phyloP scores from a whole-genome alignment of 2,329 filamentous ascomycete genomes.

The Sporothrix pseudoabietina region DNA sequence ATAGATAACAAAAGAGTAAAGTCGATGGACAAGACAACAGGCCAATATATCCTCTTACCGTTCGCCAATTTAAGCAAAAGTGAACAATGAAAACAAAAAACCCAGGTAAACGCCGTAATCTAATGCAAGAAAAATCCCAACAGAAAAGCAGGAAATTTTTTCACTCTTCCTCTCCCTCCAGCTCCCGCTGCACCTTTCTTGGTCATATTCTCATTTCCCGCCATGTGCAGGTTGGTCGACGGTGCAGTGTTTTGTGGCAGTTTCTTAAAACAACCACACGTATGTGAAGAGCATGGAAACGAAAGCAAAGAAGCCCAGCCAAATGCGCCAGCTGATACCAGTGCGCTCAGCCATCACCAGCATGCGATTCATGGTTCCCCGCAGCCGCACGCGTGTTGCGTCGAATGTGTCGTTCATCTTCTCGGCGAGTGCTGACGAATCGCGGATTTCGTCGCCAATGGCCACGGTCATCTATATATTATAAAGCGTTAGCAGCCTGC shows the following conservation, averaged over 20 bases:
- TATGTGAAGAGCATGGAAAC: conserved; percentile 85
- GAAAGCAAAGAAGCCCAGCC: conserved; percentile 84
- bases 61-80: not conserved
- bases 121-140: conserved; percentile 13
- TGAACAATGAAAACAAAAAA: conserved; percentile 3
- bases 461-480: conserved; percentile 76
- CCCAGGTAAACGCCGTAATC: conserved; percentile 15
- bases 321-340: conserved; percentile 94
- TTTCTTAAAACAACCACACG: conserved; percentile 81
- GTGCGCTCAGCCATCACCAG: conserved; percentile 90
- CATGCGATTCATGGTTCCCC: conserved; percentile 97
- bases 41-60: not conserved
- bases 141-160: not conserved
- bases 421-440: conserved; percentile 82
- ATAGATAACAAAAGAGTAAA: not conserved
- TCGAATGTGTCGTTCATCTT: conserved; percentile 97
- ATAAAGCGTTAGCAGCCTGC: not conserved
- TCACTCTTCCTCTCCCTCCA: not conserved
- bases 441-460: conserved; percentile 93
- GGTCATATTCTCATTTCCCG: not conserved
- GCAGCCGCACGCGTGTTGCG: conserved; percentile 74
- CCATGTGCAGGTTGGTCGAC: not conserved
- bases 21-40: not conserved
- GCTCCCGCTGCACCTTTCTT: not conserved
- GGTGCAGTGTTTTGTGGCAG: conserved; percentile 35